Base-by-base conservation (phyloP, 306 rosid species). In the Trifolium dubium region DNA sequence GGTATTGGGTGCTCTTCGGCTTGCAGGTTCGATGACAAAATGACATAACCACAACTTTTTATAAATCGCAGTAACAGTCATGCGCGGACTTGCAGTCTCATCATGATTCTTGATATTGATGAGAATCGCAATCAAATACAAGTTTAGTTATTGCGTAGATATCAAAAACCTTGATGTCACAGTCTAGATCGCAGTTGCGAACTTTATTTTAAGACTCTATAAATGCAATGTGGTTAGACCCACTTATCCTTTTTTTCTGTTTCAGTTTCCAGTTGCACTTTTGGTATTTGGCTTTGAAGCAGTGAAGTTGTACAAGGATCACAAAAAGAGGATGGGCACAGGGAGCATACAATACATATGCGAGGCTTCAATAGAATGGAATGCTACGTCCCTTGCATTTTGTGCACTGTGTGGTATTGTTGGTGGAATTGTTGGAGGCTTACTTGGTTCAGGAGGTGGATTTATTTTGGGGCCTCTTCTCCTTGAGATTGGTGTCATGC, bases 311-410 rank as follows among this genome's bases (percentile, higher is more conserved):
- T 86, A 88, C 81, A 84, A 35, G 69, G 89, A 89, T 10, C 85
- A 91, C 74, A 84, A 72, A 64, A 89, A 81, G 88, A 89, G 96
- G 55, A 70, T 81, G 74, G 72, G 77, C 71, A 44, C 80, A 61
- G 98, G 98, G 28, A 89, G 82, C 69, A 7, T 59, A 3, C 90
- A 85, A 58, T 74, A 73, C 7, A 85, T 93, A 2, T 93, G 97
- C n/a, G 96, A 83, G 82, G 98, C 96, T 74, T 88, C 98, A 43
- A 93, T 93, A 5, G 91, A 76, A 43, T 91, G 97, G 96, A 93
- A 86, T 71, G 86, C 80, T 4, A 6, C 67, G 47, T 80, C 86
- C 77, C 51, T 91, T 53, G 80, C 86, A n/a, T 91, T 93, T 39
- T 91, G 98, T 80, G 92, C 92, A 51, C 28, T 89, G 0, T 88